Evolutionary conservation across 805 yeast genomes (phyloP), one percentile per base, ranked within the genome.

Genomic region (Metschnikowia santaceciliae): DNA sequence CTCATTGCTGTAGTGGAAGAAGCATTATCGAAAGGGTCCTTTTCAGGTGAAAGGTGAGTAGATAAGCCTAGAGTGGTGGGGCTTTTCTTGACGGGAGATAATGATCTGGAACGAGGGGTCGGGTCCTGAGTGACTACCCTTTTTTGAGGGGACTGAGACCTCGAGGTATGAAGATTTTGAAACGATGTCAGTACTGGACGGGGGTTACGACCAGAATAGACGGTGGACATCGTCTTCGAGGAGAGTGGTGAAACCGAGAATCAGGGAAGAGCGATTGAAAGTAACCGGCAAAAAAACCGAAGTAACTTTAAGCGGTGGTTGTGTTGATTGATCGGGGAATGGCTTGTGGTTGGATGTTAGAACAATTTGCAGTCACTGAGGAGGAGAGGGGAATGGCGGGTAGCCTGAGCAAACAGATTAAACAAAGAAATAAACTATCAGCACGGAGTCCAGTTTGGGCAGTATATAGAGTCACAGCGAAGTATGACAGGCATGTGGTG

Each of bases 81-180:
- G 43, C 60, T 62, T 22, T 37, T 42, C 50, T 72, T 71, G 15
- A 60, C 60, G 2, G 76, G 75, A 15, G 75, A 69, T 14, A 61
- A 56, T 14, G 75, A 70, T 39, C 71, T 57, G 13, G 73, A 64
- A 47, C 73, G 63, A 54, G 67, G 55, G 19, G 58, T 59, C 8
- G 42, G 54, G 20, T 15, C 35, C 19, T 19, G 48, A 14, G 30
- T 6, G 14, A 20, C 30, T 4, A 13, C n/a, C 10, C 38, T 20
- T 44, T 35, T 44, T 13, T 35, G 34, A 14, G 47, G 47, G 19
- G 47, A 44, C 10, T 11, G 13, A 26, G 47, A 44, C 17, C 38
- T 44, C 17, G 40, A 19, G 15, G 19, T 15, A 4, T 30, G 38
- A 22, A 22, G 38, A n/a, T n/a, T 22, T 11, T 33, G 46, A 14